Evolutionary conservation across 1,284 basidiomycete species (phyloP).

Genomic region (Thelephora terrestris): DNA sequence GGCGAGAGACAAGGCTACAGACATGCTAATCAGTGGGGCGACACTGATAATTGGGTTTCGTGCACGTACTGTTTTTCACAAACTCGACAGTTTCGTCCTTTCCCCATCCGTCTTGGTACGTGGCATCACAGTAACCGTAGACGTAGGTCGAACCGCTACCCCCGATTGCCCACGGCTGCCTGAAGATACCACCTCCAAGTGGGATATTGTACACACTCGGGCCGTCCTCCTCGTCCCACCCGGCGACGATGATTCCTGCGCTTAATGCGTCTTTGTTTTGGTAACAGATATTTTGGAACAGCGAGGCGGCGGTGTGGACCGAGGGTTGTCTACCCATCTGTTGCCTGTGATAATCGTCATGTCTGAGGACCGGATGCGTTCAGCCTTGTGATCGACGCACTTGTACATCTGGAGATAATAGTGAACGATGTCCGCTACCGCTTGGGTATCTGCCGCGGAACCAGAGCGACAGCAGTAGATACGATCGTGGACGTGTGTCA

Average conservation of each 20-base stretch:
- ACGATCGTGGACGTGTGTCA: conserved; percentile 94
- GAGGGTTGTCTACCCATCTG: conserved; percentile 59
- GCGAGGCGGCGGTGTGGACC: conserved; percentile 72
- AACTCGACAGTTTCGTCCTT: conserved; percentile 89
- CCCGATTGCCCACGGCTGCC: conserved; percentile 95
- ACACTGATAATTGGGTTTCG: conserved; percentile 1
- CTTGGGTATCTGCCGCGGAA: conserved; percentile 96
- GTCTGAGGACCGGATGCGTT: background rate
- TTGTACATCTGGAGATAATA: conserved; percentile 79
- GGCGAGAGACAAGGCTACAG: conserved; percentile 80
- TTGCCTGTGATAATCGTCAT: conserved; percentile 38
- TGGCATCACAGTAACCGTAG: conserved; percentile 98
- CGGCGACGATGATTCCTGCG: conserved; percentile 97
- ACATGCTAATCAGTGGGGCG: background rate
- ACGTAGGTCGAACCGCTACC: conserved; percentile 94
- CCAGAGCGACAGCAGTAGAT: conserved; percentile 99
- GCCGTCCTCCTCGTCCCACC: conserved; percentile 93
- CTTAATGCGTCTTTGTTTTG: conserved; percentile 85
- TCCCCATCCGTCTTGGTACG: conserved; percentile 92
- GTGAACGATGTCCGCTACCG: conserved; percentile 90
- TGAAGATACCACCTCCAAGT: conserved; percentile 87
- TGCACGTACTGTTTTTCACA: conserved; percentile 84
- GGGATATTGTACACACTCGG: conserved; percentile 96
- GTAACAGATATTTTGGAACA: conserved; percentile 91
- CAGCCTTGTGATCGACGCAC: conserved; percentile 25